Evolutionary conservation across 2,329 filamentous ascomycete genomes (phyloP).

Genomic region (Lachnum nothofagi): DNA sequence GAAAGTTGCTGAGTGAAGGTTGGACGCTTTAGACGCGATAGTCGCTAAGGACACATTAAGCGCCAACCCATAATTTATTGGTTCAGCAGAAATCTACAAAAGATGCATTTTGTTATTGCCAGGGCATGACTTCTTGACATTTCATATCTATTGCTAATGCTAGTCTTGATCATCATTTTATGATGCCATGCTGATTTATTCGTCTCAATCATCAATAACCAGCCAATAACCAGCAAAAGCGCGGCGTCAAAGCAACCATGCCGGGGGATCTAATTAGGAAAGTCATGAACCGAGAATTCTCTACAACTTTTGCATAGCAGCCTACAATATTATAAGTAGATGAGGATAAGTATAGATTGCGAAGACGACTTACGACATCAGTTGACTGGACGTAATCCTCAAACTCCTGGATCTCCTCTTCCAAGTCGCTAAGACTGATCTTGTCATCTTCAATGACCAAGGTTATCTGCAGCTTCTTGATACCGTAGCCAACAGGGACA

Average conservation of each 20-base stretch:
- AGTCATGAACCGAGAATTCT: slow-evolving; percentile 22
- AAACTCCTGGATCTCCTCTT: slow-evolving; percentile 76
- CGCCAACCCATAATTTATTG: background rate
- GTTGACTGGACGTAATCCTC: slow-evolving; percentile 97
- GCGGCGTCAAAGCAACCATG: slow-evolving; percentile 25
- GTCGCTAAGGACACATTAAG: slow-evolving; percentile 1
- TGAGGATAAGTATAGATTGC: slow-evolving; percentile 10
- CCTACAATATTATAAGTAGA: slow-evolving; percentile 33
- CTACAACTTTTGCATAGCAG: slow-evolving; percentile 91
- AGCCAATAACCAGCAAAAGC: slow-evolving; percentile 22
- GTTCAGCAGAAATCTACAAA: background rate
- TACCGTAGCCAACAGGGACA: slow-evolving; percentile 88
- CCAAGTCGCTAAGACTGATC: slow-evolving; percentile 78
- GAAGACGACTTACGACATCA: slow-evolving; percentile 58
- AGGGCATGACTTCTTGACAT: slow-evolving; percentile 17
- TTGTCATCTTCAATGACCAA: slow-evolving; percentile 96
- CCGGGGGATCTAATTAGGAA: slow-evolving; percentile 13
- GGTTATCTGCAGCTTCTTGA: slow-evolving; percentile 99
- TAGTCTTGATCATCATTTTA: slow-evolving; percentile 26
- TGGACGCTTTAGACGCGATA: background rate
- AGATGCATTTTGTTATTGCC: background rate
- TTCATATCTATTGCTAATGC: slow-evolving; percentile 27
- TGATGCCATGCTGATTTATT: slow-evolving; percentile 18
- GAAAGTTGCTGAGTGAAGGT: background rate
- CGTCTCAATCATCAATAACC: slow-evolving; percentile 17